Conservation (phyloP, 352 stramenopile species). For the Phytophthora agathidicida region DNA sequence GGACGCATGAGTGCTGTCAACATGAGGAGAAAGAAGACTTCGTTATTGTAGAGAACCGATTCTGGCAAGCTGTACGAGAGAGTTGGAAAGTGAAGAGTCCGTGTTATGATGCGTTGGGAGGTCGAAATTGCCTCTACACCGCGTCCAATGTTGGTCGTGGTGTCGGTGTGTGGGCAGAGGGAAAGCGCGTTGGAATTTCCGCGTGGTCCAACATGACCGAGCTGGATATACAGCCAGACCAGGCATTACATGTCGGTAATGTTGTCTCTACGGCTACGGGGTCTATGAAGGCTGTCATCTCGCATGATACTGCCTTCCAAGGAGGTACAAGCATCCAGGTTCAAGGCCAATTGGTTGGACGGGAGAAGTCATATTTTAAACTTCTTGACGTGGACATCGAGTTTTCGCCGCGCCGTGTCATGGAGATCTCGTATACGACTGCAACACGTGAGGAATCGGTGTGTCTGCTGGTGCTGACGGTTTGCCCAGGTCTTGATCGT, state of each 20-base stretch:
- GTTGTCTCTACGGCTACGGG: constrained; percentile 28
- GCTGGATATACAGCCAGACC: constrained; percentile 39
- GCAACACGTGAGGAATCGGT: constrained; percentile 34
- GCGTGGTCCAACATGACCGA: constrained; percentile 44
- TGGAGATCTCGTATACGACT: constrained; percentile 48
- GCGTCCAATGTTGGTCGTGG: constrained; percentile 46
- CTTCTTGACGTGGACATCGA: constrained; percentile 50
- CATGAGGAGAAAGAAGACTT: constrained; percentile 37
- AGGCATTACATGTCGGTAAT: constrained; percentile 33
- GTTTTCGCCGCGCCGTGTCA: constrained; percentile 40
- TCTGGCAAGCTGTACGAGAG: constrained; percentile 35
- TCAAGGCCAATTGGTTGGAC: constrained; percentile 35
- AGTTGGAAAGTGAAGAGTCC: constrained; percentile 43
- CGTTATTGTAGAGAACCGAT: constrained; percentile 35
- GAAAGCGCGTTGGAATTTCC: constrained; percentile 5
- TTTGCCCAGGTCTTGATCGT: constrained; percentile 46
- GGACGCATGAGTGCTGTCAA: constrained; percentile 45
- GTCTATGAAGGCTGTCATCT: constrained; percentile 32
- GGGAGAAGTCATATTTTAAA: constrained; percentile 49
- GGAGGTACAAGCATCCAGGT: constrained; percentile 39
- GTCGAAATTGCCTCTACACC: constrained; percentile 42
- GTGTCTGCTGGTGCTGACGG: constrained; percentile 42
- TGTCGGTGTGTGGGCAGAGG: constrained; percentile 31
- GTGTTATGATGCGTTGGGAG: constrained; percentile 43
- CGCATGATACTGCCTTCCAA: constrained; percentile 41